phyloP scores from a whole-genome alignment of 208 protist genomes.

The Acanthamoeba royreba region DNA sequence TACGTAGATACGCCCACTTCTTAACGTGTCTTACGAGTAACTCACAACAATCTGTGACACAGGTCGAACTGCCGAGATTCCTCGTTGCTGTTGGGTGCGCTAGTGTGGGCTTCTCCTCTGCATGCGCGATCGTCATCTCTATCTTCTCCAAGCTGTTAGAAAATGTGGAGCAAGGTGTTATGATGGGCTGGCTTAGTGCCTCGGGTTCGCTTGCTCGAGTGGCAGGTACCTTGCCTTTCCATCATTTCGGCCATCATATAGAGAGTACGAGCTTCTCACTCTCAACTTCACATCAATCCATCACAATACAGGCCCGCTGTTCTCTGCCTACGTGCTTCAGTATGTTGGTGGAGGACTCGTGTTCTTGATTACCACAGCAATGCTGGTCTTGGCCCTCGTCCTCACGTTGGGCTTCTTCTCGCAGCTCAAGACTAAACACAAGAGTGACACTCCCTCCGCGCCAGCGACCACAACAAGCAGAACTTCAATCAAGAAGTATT shows the following conservation, averaged over 20 bases:
- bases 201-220: conserved; percentile 52
- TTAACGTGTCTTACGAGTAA: background rate
- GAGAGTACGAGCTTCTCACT: background rate
- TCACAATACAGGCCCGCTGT: background rate
- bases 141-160: conserved; percentile 41
- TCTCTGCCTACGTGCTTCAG: background rate
- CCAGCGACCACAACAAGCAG: background rate
- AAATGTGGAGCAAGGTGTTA: conserved; percentile 45
- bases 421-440: background rate
- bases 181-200: conserved; percentile 63
- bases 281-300: no score
- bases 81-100: background rate
- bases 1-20: background rate
- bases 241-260: background rate
- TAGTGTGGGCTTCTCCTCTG: background rate
- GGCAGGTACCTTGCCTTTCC: background rate
- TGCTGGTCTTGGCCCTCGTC: background rate
- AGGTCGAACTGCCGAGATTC: background rate
- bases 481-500: background rate
- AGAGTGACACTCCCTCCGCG: background rate
- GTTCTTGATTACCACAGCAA: background rate
- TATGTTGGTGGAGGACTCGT: conserved; percentile 25
- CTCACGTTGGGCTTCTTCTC: conserved; percentile 14
- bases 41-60: background rate
- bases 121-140: conserved; percentile 19